Conservation (phyloP, 2,329 filamentous ascomycete genomes). For the Neopestalotiopsis sp. region DNA sequence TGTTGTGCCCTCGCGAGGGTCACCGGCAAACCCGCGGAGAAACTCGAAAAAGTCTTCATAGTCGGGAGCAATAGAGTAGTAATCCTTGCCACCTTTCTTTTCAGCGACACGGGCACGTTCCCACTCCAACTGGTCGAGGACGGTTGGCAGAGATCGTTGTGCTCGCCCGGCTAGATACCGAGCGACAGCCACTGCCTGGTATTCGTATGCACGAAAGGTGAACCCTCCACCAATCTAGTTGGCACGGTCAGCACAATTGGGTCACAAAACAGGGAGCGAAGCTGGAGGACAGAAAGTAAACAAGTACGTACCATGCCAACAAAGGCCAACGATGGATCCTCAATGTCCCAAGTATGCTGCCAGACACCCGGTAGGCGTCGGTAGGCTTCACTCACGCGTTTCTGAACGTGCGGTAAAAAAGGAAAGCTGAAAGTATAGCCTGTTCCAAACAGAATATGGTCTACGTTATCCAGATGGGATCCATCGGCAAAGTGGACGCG, state of each 20-base stretch:
- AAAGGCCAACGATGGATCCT: constrained; percentile 39
- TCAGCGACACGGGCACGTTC: constrained; percentile 34
- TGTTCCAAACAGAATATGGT: constrained; percentile 64
- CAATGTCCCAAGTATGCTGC: constrained; percentile 41
- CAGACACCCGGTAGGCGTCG: constrained; percentile 40
- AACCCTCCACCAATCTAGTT: constrained; percentile 39
- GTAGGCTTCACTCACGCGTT: constrained; percentile 44
- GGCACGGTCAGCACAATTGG: not conserved
- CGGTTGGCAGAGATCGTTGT: constrained; percentile 26
- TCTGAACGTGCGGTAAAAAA: constrained; percentile 53
- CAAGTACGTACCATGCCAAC: constrained; percentile 38
- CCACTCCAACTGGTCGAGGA: constrained; percentile 37
- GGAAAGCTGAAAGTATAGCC: constrained; percentile 64
- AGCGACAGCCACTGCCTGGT: constrained; percentile 43
- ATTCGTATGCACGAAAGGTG: constrained; percentile 44
- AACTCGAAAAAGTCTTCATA: constrained; percentile 45
- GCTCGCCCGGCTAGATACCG: constrained; percentile 39
- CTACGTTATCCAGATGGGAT: constrained; percentile 50
- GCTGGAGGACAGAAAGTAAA: not conserved
- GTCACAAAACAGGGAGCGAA: not conserved
- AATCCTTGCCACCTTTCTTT: constrained; percentile 37
- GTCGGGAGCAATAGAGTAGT: constrained; percentile 34
- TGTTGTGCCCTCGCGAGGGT: constrained; percentile 41
- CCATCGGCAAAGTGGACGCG: constrained; percentile 58
- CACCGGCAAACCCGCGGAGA: constrained; percentile 45